Percentiles rank a stretch among this genome's conserved stretches.
Evolutionary conservation across 1,139 yeast genomes (phyloP).

Genomic region (Hyphopichia wangnamkhiaoensis): DNA sequence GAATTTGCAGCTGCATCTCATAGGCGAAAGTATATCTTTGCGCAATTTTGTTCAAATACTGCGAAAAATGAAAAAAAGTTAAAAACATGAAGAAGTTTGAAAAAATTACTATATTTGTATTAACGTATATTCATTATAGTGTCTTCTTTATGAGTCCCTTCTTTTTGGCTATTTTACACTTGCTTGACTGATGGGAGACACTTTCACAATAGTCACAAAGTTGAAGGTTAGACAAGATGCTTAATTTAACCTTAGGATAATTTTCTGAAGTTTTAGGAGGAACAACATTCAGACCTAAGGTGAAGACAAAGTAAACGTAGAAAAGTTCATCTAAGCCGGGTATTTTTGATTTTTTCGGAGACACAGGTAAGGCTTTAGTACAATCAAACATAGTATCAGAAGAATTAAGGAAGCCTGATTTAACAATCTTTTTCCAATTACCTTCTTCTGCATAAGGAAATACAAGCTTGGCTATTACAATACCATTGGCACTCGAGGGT

Average conservation of each 20-base stretch:
- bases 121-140: not conserved
- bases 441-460: constrained; percentile 7
- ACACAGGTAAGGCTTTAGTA: constrained; percentile 1
- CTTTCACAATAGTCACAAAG: constrained; percentile 1
- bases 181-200: constrained; percentile 4
- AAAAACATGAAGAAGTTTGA: not conserved
- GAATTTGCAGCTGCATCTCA: too few species aligned
- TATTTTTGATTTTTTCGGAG: constrained; percentile 1
- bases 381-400: constrained; percentile 1
- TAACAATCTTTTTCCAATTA: constrained; percentile 4
- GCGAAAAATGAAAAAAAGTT: not conserved
- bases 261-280: constrained; percentile 3
- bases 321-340: constrained; percentile 4
- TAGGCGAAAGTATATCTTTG: too few species aligned
- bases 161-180: not conserved
- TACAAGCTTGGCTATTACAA: constrained; percentile 3
- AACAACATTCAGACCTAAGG: constrained; percentile 1
- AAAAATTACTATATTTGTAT: not conserved
- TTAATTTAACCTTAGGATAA: not conserved
- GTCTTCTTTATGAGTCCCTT: not conserved
- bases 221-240: not conserved
- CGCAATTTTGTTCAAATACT: too few species aligned
- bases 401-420: not conserved
- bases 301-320: constrained; percentile 3
- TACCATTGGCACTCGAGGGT: constrained; percentile 5